Evolutionary conservation across 257 asterid species (phyloP), one percentile per base, ranked within the genome.

Genomic region (Lavandula angustifolia): DNA sequence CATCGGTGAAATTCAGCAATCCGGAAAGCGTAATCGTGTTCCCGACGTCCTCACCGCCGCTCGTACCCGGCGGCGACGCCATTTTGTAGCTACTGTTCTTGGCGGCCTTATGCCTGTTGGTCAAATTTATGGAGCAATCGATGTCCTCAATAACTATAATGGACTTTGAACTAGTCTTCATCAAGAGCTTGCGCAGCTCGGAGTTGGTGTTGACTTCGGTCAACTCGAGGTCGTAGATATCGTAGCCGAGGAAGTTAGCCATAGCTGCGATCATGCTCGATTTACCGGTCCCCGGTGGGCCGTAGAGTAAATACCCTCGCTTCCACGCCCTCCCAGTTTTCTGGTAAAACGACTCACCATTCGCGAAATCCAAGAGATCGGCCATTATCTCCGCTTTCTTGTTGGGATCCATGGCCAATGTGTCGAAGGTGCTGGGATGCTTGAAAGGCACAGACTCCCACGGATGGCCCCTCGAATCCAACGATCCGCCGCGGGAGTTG

Each of bases 11-110:
- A 60, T 92, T 92, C 76, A 92, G 53, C 71, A 92, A 33, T 7
- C 99, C 99, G 0, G 99, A 92, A 1, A 92, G 88, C 0, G 97
- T 92, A 1, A 92, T 85, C 37, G 96, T 81, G 69, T 84, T 89
- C 4, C 65, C 77, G 9, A 77, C 81, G 0, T 76, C 86, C 6
- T 80, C 94, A 0, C 68, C 76, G 60, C 38, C 80, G 78, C 12
- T 54, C 35, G 22, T 49, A 3, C 51, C 62, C 3, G 81, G 61
- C 22, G 77, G 64, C 41, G 79, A 3, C 17, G 62, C 71, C 54
- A 62, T 41, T 0, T 67, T 79, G 31, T 69, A 44, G 33, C 40
- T 34, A 1, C 10, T 73, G 17, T 56, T 74, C 46, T 76, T 68
- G 2, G 22, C 42, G 4, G 22, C 64, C 27, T 70, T 68, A 35